phyloP scores from a whole-genome alignment of 768 basidiomycete genomes.

The Dioszegia crocea region DNA sequence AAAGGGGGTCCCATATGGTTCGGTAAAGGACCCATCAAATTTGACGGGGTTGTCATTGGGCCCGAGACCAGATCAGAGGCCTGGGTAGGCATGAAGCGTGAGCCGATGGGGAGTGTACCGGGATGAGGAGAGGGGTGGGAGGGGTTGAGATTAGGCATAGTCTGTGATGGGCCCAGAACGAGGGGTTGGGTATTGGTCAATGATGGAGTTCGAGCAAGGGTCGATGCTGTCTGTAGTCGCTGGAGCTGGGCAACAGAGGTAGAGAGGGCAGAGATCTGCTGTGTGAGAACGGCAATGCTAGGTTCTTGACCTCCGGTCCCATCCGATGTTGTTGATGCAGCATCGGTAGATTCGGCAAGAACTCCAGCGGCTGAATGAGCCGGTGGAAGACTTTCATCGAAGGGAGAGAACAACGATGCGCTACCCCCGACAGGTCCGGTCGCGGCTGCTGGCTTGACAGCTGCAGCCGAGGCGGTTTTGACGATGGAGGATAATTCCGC shows the following conservation, averaged over 20 bases:
- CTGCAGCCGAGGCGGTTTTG: neutral
- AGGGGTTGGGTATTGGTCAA: slow-evolving; percentile 5
- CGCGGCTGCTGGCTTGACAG: neutral
- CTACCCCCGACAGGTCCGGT: neutral
- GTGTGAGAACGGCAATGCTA: slow-evolving; percentile 31
- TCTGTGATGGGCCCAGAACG: neutral
- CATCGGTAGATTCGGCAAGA: neutral
- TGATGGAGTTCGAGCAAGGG: neutral
- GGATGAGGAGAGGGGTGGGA: neutral
- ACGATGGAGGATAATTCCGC: slow-evolving; percentile 23
- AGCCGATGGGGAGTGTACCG: neutral
- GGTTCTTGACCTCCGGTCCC: slow-evolving; percentile 2
- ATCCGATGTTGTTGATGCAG: neutral
- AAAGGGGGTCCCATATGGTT: neutral
- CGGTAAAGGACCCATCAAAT: neutral
- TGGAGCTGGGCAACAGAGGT: slow-evolving; percentile 49
- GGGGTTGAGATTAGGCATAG: neutral
- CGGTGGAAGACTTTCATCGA: slow-evolving; percentile 17
- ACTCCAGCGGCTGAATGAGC: neutral
- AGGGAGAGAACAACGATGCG: slow-evolving; percentile 27
- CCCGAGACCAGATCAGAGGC: slow-evolving; percentile 2
- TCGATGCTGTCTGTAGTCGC: slow-evolving; percentile 33
- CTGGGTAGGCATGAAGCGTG: neutral
- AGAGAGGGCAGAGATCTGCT: slow-evolving; percentile 45
- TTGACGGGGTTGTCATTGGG: slow-evolving; percentile 2